Evolutionary conservation across 768 basidiomycete genomes (phyloP).

Genomic region (Suillus spraguei): DNA sequence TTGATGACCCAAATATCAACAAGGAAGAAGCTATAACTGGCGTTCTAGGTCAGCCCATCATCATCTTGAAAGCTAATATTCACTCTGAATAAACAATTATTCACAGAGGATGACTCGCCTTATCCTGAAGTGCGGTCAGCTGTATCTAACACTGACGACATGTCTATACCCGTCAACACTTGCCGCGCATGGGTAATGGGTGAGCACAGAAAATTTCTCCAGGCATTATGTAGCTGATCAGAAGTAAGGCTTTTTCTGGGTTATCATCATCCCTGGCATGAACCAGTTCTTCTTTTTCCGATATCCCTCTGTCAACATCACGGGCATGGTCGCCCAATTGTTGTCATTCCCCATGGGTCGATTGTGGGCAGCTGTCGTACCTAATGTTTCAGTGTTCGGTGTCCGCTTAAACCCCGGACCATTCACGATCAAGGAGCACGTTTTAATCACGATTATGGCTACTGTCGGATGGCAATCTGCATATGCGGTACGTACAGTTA

Average conservation of each 20-base stretch:
- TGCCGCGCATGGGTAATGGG: constrained; percentile 42
- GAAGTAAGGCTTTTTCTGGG: constrained; percentile 45
- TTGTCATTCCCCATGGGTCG: constrained; percentile 35
- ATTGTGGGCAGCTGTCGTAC: constrained; percentile 56
- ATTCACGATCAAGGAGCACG: constrained; percentile 73
- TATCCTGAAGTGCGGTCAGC: constrained; percentile 57
- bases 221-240: background rate
- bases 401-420: constrained; percentile 36
- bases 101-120: constrained; percentile 48
- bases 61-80: no score
- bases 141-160: constrained; percentile 52
- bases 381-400: constrained; percentile 31
- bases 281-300: constrained; percentile 74
- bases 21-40: constrained; percentile 32
- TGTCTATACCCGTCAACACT: constrained; percentile 39
- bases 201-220: constrained; percentile 16
- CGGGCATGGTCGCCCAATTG: constrained; percentile 47
- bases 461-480: constrained; percentile 43
- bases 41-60: constrained; percentile 2
- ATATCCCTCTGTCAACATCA: constrained; percentile 44
- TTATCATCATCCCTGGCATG: constrained; percentile 61
- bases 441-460: constrained; percentile 65
- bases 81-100: background rate
- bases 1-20: constrained; percentile 50
- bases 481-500: background rate